Conservation (phyloP, 352 stramenopile genomes). For the Phytophthora melonis region DNA sequence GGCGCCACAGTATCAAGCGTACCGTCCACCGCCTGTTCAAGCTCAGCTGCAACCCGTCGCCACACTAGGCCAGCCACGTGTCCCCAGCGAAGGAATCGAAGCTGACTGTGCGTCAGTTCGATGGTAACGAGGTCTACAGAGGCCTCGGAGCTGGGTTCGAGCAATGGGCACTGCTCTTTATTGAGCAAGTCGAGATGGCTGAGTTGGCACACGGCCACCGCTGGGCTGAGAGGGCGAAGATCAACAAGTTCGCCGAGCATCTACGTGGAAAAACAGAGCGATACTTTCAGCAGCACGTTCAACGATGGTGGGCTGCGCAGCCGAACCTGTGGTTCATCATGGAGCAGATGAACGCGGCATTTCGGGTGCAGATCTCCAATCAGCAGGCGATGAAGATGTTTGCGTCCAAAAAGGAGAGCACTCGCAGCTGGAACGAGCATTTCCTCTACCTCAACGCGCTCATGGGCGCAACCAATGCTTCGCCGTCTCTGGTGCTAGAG, state of each 20-base stretch:
- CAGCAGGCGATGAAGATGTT: constrained; percentile 10
- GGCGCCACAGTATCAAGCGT: background rate
- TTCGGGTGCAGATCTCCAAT: constrained; percentile 6
- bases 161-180: constrained; percentile 14
- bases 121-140: constrained; percentile 7
- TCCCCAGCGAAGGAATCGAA: no score
- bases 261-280: constrained; percentile 1
- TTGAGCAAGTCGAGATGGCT: constrained; percentile 11
- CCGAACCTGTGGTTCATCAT: constrained; percentile 9
- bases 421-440: constrained; percentile 8
- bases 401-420: background rate
- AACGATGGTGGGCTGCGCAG: constrained; percentile 6
- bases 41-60: background rate
- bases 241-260: constrained; percentile 17
- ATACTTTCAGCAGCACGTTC: constrained; percentile 7
- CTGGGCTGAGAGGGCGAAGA: constrained; percentile 3
- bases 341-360: constrained; percentile 10
- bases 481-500: constrained; percentile 6
- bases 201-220: constrained; percentile 1
- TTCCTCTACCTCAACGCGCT: constrained; percentile 19
- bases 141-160: constrained; percentile 9
- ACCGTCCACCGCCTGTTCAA: constrained; percentile 1
- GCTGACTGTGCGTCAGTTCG: background rate
- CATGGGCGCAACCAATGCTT: background rate
- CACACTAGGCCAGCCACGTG: no score